These are phyloP conservation scores for Metschnikowia baotianmanensis DNA, from an alignment of 805 yeast genomes.

Conservation along the genomic window DNA sequence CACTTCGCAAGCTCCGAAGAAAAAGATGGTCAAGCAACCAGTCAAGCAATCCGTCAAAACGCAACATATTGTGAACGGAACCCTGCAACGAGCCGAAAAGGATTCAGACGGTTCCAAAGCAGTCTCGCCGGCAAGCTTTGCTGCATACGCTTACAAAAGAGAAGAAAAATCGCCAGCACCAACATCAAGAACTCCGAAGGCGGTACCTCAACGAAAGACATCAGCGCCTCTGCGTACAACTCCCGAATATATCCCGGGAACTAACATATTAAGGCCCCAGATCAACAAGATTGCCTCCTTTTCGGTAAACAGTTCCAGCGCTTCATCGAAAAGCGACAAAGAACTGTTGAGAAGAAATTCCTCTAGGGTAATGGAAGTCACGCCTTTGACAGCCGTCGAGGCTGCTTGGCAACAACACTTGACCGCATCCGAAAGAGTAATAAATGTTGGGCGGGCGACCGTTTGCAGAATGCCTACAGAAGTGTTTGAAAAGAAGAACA, in stretches of 20 bases:
- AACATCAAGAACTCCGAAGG: slow-evolving; percentile 12
- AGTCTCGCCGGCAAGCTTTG: slow-evolving; percentile 38
- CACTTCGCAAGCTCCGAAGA: slow-evolving; percentile 15
- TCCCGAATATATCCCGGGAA: slow-evolving; percentile 52
- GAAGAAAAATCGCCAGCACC: slow-evolving; percentile 13
- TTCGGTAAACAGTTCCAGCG: slow-evolving; percentile 17
- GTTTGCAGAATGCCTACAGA: slow-evolving; percentile 46
- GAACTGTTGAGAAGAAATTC: slow-evolving; percentile 19
- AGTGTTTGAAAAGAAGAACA: slow-evolving; percentile 52
- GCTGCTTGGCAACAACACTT: slow-evolving; percentile 57
- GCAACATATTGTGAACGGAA: slow-evolving; percentile 4
- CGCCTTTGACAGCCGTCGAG: slow-evolving; percentile 54
- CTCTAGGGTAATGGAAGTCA: slow-evolving; percentile 34
- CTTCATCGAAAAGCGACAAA: slow-evolving; percentile 14
- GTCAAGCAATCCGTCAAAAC: slow-evolving; percentile 5
- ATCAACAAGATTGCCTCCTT: slow-evolving; percentile 36
- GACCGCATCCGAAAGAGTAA: slow-evolving; percentile 58
- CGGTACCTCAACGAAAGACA: slow-evolving; percentile 1
- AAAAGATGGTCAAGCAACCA: slow-evolving; percentile 4
- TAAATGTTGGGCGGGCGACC: slow-evolving; percentile 22
- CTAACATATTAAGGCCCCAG: slow-evolving; percentile 54
- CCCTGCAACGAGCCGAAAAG: background rate
- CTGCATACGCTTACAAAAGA: slow-evolving; percentile 39
- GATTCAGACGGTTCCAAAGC: slow-evolving; percentile 8
- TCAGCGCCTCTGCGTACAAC: background rate